These are phyloP conservation scores for Brassica cretica DNA, from an alignment of 345 rosid species.

Conservation along the genomic window DNA sequence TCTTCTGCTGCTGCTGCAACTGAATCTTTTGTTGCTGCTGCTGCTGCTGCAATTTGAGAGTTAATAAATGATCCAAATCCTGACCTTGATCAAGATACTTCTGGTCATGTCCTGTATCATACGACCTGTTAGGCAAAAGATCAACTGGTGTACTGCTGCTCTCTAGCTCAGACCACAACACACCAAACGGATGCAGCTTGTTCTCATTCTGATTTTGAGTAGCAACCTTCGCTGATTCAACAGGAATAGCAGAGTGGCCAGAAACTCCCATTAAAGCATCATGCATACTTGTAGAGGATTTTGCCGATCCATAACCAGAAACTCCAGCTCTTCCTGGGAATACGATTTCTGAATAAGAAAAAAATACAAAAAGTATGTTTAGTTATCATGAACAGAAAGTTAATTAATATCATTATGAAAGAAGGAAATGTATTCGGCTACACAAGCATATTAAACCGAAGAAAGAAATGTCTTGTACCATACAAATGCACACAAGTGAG, in stretches of 20 bases:
- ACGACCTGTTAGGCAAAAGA: constrained; percentile 42
- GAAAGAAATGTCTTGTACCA: neutral
- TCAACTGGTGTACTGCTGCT: constrained; percentile 40
- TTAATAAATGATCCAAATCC: constrained; percentile 44
- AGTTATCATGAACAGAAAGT: constrained; percentile 7
- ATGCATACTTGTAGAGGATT: constrained; percentile 34
- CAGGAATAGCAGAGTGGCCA: constrained; percentile 37
- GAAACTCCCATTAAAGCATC: constrained; percentile 33
- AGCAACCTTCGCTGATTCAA: constrained; percentile 40
- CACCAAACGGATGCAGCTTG: constrained; percentile 63
- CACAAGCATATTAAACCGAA: neutral
- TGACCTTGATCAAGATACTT: constrained; percentile 29
- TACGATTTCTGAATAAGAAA: constrained; percentile 46
- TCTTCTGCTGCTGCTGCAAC: constrained; percentile 41
- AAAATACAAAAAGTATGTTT: neutral
- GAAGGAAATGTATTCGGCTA: neutral
- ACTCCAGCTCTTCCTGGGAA: constrained; percentile 53
- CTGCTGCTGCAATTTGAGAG: constrained; percentile 46
- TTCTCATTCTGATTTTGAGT: constrained; percentile 45
- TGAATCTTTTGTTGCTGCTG: constrained; percentile 42
- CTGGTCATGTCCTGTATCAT: neutral
- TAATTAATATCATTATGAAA: neutral
- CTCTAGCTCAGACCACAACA: constrained; percentile 62
- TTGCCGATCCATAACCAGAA: constrained; percentile 30
- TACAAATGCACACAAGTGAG: neutral